phyloP scores from a whole-genome alignment of 768 basidiomycete genomes.

The Trametes coccinea region DNA sequence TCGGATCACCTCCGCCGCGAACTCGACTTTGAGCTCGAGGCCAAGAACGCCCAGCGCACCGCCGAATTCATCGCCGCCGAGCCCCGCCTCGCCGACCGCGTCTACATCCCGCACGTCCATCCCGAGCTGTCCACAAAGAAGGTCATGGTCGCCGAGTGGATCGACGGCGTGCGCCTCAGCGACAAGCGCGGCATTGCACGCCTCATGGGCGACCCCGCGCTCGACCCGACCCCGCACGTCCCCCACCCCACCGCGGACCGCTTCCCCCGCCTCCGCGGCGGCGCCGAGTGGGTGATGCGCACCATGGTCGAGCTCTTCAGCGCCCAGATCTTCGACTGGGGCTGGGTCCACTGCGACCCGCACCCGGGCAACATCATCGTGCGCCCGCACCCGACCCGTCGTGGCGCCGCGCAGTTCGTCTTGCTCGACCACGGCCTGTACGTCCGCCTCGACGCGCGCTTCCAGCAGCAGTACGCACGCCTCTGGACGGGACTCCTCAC shows the following conservation, averaged over 20 bases:
- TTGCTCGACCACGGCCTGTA: slow-evolving; percentile 94
- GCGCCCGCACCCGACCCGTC: slow-evolving; percentile 50
- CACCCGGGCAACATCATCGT: slow-evolving; percentile 81
- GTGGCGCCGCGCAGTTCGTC: slow-evolving; percentile 59
- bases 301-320: slow-evolving; percentile 86
- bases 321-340: slow-evolving; percentile 90
- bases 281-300: slow-evolving; percentile 70
- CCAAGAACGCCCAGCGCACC: slow-evolving; percentile 71
- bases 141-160: slow-evolving; percentile 86
- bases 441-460: slow-evolving; percentile 64
- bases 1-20: slow-evolving; percentile 81
- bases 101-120: slow-evolving; percentile 79
- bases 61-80: slow-evolving; percentile 68
- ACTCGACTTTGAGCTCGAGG: slow-evolving; percentile 80
- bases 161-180: slow-evolving; percentile 71
- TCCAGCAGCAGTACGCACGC: slow-evolving; percentile 73
- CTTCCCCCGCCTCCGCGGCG: slow-evolving; percentile 49
- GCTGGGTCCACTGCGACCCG: slow-evolving; percentile 81
- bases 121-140: slow-evolving; percentile 70
- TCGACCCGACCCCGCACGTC: neutral
- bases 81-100: slow-evolving; percentile 64
- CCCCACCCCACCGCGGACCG: slow-evolving; percentile 8
- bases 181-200: slow-evolving; percentile 57
- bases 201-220: slow-evolving; percentile 55
- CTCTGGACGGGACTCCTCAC: slow-evolving; percentile 72